Conservation (phyloP, 2,329 filamentous ascomycete species). For the Septoria petroselini region DNA sequence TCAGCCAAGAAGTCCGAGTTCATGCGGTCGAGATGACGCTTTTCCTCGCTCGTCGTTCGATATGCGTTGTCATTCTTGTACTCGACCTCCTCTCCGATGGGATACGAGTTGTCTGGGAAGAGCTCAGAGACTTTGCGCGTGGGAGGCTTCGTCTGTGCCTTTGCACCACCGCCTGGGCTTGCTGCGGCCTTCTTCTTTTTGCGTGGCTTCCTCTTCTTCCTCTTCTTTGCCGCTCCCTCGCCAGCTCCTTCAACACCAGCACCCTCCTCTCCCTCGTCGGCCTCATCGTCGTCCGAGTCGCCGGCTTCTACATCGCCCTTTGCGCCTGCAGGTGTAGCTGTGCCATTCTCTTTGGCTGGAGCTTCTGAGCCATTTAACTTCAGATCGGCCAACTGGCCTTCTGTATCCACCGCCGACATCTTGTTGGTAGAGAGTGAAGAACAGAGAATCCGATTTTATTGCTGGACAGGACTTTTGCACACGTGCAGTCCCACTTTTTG, state of each 20-base stretch:
- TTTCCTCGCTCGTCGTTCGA: slow-evolving; percentile 50
- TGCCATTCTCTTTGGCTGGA: slow-evolving; percentile 26
- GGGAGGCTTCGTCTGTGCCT: slow-evolving; percentile 47
- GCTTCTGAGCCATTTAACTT: slow-evolving; percentile 26
- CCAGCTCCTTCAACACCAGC: slow-evolving; percentile 29
- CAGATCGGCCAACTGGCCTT: slow-evolving; percentile 30
- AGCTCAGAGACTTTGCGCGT: slow-evolving; percentile 47
- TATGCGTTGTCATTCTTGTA: slow-evolving; percentile 47
- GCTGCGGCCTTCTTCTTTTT: slow-evolving; percentile 42
- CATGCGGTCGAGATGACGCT: slow-evolving; percentile 45
- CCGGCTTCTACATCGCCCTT: slow-evolving; percentile 35
- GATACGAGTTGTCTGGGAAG: slow-evolving; percentile 47
- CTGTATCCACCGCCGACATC: slow-evolving; percentile 35
- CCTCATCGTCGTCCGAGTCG: slow-evolving; percentile 40
- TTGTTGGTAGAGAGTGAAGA: not conserved
- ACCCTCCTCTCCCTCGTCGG: slow-evolving; percentile 32
- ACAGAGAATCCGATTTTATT: too few species aligned
- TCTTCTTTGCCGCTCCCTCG: slow-evolving; percentile 42
- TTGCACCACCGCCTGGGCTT: slow-evolving; percentile 33
- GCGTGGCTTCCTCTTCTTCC: slow-evolving; percentile 48
- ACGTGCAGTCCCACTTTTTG: too few species aligned
- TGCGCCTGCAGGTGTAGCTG: slow-evolving; percentile 25
- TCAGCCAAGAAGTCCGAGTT: slow-evolving; percentile 51
- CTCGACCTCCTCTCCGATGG: slow-evolving; percentile 47
- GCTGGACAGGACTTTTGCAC: too few species aligned